A percentile compares a stretch with the other conserved stretches of the same genome.
Conservation (phyloP, 2,329 filamentous ascomycete genomes). For the Aspergillus persii region DNA sequence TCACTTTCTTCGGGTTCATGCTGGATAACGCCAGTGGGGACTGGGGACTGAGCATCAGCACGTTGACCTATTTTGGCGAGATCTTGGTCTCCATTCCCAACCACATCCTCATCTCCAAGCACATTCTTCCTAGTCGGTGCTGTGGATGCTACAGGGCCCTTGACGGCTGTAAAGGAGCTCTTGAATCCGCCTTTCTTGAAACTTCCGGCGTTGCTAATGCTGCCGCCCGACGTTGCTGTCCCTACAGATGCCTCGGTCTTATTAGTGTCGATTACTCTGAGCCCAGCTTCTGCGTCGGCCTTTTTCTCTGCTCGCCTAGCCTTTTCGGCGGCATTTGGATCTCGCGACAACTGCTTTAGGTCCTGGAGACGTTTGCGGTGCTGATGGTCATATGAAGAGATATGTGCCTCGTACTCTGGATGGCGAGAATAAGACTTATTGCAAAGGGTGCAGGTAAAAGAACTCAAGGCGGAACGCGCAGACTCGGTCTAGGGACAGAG, state of each 20-base stretch:
- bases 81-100: slow-evolving; percentile 31
- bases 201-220: slow-evolving; percentile 25
- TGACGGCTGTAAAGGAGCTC: slow-evolving; percentile 65
- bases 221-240: slow-evolving; percentile 21
- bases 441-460: slow-evolving; percentile 84
- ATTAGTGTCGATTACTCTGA: slow-evolving; percentile 37
- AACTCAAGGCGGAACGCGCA: slow-evolving; percentile 72
- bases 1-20: slow-evolving; percentile 64
- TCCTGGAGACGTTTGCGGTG: slow-evolving; percentile 69
- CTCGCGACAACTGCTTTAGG: slow-evolving; percentile 46
- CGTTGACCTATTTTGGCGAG: slow-evolving; percentile 11
- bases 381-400: slow-evolving; percentile 90
- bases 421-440: slow-evolving; percentile 92
- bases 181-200: slow-evolving; percentile 86
- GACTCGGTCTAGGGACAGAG: slow-evolving; percentile 48
- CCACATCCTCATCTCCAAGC: slow-evolving; percentile 40
- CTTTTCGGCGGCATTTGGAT: slow-evolving; percentile 44
- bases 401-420: slow-evolving; percentile 94
- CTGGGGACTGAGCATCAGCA: slow-evolving; percentile 1
- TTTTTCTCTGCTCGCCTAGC: slow-evolving; percentile 43
- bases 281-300: slow-evolving; percentile 42
- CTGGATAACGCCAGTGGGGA: neutral
- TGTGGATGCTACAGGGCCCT: slow-evolving; percentile 29
- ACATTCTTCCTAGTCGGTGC: slow-evolving; percentile 41
- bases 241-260: slow-evolving; percentile 17